Percentiles rank a stretch among this genome's conserved stretches.
Evolutionary conservation across 768 basidiomycete species (phyloP).

Genomic region (Tulasnella sp.): DNA sequence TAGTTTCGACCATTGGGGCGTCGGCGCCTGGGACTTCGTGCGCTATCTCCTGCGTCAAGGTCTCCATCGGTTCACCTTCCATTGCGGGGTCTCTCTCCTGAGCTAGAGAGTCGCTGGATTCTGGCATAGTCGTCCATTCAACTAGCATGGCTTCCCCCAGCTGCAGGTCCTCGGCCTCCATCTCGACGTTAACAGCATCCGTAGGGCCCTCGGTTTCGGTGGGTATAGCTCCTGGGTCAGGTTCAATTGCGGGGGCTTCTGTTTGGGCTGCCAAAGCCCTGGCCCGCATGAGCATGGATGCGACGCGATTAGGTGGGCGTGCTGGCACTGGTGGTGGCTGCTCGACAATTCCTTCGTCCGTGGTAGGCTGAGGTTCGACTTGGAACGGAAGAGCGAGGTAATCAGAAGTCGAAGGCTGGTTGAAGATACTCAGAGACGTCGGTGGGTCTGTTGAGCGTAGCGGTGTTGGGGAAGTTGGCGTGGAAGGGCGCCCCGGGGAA

Average conservation of each 20-base stretch:
- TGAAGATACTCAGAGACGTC: not conserved
- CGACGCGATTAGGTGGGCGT: not conserved
- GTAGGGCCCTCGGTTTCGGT: not conserved
- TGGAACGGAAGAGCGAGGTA: not conserved
- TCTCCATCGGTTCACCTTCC: not conserved
- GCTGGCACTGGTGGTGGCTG: not conserved
- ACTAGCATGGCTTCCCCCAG: not conserved
- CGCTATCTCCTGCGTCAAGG: not conserved
- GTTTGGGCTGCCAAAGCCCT: not conserved
- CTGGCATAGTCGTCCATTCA: not conserved
- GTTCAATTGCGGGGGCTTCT: not conserved
- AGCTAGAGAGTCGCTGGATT: not conserved
- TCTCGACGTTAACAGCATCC: not conserved
- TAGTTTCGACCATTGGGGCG: not conserved
- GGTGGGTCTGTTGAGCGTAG: not conserved
- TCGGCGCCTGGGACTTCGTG: not conserved
- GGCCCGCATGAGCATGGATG: not conserved
- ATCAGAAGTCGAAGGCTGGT: not conserved
- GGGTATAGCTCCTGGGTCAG: not conserved
- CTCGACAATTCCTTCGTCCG: not conserved
- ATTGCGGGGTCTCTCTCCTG: not conserved
- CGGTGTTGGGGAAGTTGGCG: not conserved
- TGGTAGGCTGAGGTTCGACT: not conserved
- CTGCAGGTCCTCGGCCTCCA: not conserved
- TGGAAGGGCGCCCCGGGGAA: not conserved